Base-by-base conservation (phyloP, 2,329 filamentous ascomycete species). In the Sarocladiaceae sp. region DNA sequence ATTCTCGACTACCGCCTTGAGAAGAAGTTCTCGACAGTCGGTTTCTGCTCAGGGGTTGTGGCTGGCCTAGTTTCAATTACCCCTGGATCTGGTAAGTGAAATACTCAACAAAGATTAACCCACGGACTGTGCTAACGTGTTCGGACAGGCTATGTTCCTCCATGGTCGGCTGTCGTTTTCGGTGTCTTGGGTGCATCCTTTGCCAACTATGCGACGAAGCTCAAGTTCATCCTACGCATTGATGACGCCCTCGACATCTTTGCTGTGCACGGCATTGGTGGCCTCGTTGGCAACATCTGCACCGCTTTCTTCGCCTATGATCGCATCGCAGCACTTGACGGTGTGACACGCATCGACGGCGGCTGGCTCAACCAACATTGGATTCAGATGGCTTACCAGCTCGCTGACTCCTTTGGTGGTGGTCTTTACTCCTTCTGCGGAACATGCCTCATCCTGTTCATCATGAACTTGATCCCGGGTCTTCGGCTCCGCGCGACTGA, bases 231-330 rank as follows among this genome's bases (percentile, higher is more conserved):
- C 55, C 74, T 95, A 49, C 76, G 80, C 52, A 84, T 92, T 59
- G 90, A 96, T 62, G 90, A 96, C 61, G 88, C 89, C 3, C 79
- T 96, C 51, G 90, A 96, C 69, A 95, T 94, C 66, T 94, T 93
- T 62, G 89, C 89, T 18, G 88, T 91, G 11, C 89, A 94, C 66
- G 87, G 78, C 47, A 76, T 94, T 50, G 89, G 89, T 48, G 89
- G 89, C 42, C 67, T 93, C 13, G 84, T 91, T 48, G 89, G 89
- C 53, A 93, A 93, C 65, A 76, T 93, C 52, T 75, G 86, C 58
- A 94, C 89, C 2, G 89, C 79, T 29, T 84, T 96, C 68, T 95
- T 95, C 64, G 90, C 90, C 52, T 86, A 88, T 56, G 83, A 92
- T 66, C 90, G 90, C 72, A 89, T 96, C 63, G 89, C 89, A 25